Base-by-base conservation (phyloP, 169 alveolate species). In the Eimeria zaria region DNA sequence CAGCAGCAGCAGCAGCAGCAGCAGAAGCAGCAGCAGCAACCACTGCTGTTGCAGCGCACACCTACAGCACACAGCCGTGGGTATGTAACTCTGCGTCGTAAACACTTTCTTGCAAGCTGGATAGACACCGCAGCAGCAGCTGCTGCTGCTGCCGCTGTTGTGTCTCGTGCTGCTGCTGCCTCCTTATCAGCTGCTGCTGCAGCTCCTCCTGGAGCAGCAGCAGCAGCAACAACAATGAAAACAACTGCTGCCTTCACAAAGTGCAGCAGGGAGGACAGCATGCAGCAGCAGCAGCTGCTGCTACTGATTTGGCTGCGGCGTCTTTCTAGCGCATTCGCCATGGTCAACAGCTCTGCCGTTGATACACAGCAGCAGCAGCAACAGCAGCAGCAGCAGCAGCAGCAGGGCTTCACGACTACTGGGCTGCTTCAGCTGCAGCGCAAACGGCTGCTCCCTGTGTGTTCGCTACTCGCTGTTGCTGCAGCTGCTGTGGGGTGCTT, bases 261-360 rank as follows among this genome's bases (percentile, higher is more conserved):
- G 48, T 80, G 46, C 48, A 46, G 69, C 64, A 80, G 89, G 48
- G 89, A 48, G 46, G 27, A 69, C 36, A 2, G 64, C 89, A 80
- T 80, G 89, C 89, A 80, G 89, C 69, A 80, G 89, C 89, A 80
- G 89, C 89, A 27, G 89, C 67, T 46, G 64, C 89, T 80, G 89
- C 69, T 80, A 69, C 89, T 80, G 64, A 24, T 24, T 24, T 80
- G 89, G 89, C 89, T 80, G 69, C 89, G 46, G 69, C 89, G 33
- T 41, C 60, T 80, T 39, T 80, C 89, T 7, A 44, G 48, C 69
- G 69, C 44, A 22, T 46, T 80, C 64, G 12, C 48, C 30, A 11
- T 22, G 20, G 2, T 44, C 24, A 53, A 24, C 62, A 11, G 44
- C 0, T 51, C 60, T 80, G 58, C 89, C 8, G 44, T 27, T 18